Conservation (phyloP, 768 basidiomycete genomes). For the Leccinellum luteum region DNA sequence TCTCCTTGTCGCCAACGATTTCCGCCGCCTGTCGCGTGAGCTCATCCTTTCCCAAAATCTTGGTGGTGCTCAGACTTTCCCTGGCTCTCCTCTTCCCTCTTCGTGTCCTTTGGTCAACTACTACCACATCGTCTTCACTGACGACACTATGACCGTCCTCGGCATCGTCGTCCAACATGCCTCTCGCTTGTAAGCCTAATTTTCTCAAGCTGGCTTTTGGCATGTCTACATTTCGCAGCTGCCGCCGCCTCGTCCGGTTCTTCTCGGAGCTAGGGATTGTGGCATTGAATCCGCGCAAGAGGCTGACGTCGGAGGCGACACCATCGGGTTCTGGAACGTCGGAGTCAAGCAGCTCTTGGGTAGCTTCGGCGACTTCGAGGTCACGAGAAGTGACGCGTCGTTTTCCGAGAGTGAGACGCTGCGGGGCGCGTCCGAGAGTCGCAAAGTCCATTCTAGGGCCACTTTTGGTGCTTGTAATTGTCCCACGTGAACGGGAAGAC, state of each 20-base stretch:
- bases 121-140: slow-evolving; percentile 76
- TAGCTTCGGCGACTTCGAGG: slow-evolving; percentile 79
- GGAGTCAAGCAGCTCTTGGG: slow-evolving; percentile 67
- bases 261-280: slow-evolving; percentile 89
- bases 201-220: slow-evolving; percentile 76
- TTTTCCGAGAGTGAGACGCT: slow-evolving; percentile 61
- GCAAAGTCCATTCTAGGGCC: slow-evolving; percentile 63
- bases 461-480: slow-evolving; percentile 29
- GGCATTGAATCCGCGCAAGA: slow-evolving; percentile 90
- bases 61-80: slow-evolving; percentile 65
- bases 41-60: slow-evolving; percentile 80
- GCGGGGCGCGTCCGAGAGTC: slow-evolving; percentile 74
- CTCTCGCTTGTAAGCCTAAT: slow-evolving; percentile 75
- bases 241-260: slow-evolving; percentile 69
- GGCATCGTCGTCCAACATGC: slow-evolving; percentile 53
- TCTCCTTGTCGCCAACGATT: slow-evolving; percentile 89
- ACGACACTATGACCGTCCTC: slow-evolving; percentile 58
- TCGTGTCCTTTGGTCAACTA: slow-evolving; percentile 41
- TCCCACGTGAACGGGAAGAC: slow-evolving; percentile 45
- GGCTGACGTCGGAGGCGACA: slow-evolving; percentile 69
- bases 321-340: slow-evolving; percentile 75
- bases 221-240: slow-evolving; percentile 76
- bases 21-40: slow-evolving; percentile 80
- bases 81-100: slow-evolving; percentile 49
- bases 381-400: slow-evolving; percentile 79